phyloP scores from a whole-genome alignment of 768 basidiomycete genomes.

The Strobilomyces echinocephalus region DNA sequence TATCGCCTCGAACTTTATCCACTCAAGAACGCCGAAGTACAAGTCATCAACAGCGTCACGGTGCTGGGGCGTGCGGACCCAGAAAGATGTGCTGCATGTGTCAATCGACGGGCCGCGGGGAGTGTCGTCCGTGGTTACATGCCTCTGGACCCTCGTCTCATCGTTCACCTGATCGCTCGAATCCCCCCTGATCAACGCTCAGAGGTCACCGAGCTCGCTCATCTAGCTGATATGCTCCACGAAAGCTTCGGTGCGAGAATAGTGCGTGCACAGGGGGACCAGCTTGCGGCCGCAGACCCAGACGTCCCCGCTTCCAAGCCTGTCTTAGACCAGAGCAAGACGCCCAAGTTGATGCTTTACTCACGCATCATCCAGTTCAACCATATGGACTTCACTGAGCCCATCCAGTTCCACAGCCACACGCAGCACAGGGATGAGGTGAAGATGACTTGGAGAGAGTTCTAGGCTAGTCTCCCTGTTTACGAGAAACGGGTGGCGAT shows the following conservation, averaged over 20 bases:
- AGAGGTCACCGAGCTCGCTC: constrained; percentile 1
- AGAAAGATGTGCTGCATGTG: constrained; percentile 9
- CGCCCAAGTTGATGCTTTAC: too few species aligned
- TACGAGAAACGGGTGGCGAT: too few species aligned
- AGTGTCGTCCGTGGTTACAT: constrained; percentile 12
- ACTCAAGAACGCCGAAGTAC: not conserved
- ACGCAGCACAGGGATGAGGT: too few species aligned
- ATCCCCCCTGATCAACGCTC: not conserved
- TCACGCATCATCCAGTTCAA: too few species aligned
- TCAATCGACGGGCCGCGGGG: constrained; percentile 5
- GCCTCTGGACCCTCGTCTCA: constrained; percentile 9
- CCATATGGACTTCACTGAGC: too few species aligned
- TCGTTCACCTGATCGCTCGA: constrained; percentile 8
- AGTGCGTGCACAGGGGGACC: constrained; percentile 9
- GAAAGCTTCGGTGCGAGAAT: constrained; percentile 10
- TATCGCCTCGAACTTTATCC: constrained; percentile 17
- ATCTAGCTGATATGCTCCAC: not conserved
- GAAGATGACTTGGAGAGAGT: too few species aligned
- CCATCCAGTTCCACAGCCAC: too few species aligned
- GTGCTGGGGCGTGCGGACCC: constrained; percentile 9
- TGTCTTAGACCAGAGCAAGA: constrained; percentile 6
- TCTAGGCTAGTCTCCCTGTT: too few species aligned
- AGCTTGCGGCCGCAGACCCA: constrained; percentile 1
- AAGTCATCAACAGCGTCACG: constrained; percentile 12
- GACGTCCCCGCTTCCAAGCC: not conserved